Percentiles rank a stretch among this genome's conserved stretches.
Evolutionary conservation across 192 early-diverging fungal genomes (phyloP).

Genomic region (Backusella liffmaniae): DNA sequence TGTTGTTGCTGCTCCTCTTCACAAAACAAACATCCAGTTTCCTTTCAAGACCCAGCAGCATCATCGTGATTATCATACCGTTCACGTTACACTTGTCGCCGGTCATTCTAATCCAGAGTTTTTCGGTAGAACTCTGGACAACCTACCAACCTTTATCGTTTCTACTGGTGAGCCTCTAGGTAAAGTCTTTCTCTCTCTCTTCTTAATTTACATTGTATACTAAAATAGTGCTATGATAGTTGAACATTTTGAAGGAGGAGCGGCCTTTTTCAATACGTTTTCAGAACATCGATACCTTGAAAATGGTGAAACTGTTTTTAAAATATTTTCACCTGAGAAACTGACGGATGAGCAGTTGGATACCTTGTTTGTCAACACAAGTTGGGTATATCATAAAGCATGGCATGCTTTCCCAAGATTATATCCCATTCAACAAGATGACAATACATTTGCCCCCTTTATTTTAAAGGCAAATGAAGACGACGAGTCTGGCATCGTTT

Average conservation of each 20-base stretch:
- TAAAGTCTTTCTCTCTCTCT: background rate
- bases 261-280: constrained; percentile 43
- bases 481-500: constrained; percentile 47
- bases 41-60: background rate
- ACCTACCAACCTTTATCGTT: constrained; percentile 47
- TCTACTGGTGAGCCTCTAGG: constrained; percentile 38
- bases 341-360: constrained; percentile 45
- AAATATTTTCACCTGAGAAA: constrained; percentile 53
- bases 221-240: background rate
- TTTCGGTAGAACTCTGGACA: constrained; percentile 37
- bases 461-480: constrained; percentile 33
- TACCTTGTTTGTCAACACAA: constrained; percentile 42
- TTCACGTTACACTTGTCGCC: constrained; percentile 61
- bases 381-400: constrained; percentile 49
- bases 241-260: constrained; percentile 32
- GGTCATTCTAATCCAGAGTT: constrained; percentile 50
- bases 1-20: constrained; percentile 59
- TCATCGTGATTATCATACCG: constrained; percentile 37
- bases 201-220: background rate
- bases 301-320: constrained; percentile 49
- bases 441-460: constrained; percentile 18
- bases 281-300: constrained; percentile 35
- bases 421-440: constrained; percentile 20
- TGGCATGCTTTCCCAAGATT: constrained; percentile 65
- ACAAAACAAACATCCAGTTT: background rate